phyloP scores from a whole-genome alignment of 768 basidiomycete species.

The Amanita pallidorosea region DNA sequence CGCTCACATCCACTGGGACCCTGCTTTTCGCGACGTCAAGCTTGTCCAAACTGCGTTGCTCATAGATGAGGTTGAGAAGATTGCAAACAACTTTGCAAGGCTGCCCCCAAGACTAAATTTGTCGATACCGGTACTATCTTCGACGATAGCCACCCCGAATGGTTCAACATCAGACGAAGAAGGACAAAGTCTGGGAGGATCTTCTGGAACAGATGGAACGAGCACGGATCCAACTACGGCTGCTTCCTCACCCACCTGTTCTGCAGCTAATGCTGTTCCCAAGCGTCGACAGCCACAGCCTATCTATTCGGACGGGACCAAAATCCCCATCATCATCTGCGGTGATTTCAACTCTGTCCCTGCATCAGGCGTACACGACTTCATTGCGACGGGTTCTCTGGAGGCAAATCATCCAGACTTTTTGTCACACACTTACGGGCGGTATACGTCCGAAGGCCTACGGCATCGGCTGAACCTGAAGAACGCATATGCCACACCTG shows the following conservation, averaged over 20 bases:
- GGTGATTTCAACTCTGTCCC: slow-evolving; percentile 96
- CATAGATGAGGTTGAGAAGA: slow-evolving; percentile 88
- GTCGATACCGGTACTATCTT: slow-evolving; percentile 18
- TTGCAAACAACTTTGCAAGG: slow-evolving; percentile 72
- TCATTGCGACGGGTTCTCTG: slow-evolving; percentile 61
- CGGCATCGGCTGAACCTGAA: slow-evolving; percentile 72
- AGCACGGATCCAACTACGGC: neutral
- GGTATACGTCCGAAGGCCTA: slow-evolving; percentile 85
- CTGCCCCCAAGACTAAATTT: slow-evolving; percentile 48
- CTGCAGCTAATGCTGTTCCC: neutral
- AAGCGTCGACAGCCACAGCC: slow-evolving; percentile 38
- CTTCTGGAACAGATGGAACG: neutral
- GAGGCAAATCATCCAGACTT: slow-evolving; percentile 82
- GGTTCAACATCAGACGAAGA: slow-evolving; percentile 10
- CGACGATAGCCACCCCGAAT: slow-evolving; percentile 5
- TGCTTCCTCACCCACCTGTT: slow-evolving; percentile 2
- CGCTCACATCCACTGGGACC: slow-evolving; percentile 91
- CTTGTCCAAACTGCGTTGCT: slow-evolving; percentile 91
- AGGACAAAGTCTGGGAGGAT: neutral
- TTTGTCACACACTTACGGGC: slow-evolving; percentile 83
- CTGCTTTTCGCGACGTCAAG: slow-evolving; percentile 89
- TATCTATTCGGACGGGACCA: slow-evolving; percentile 68
- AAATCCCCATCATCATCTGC: slow-evolving; percentile 85
- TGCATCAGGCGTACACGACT: slow-evolving; percentile 84
- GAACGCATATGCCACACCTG: slow-evolving; percentile 63